Evolutionary conservation across 768 basidiomycete genomes (phyloP), one percentile per base, ranked within the genome.

Genomic region (Lentinus tigrinus): DNA sequence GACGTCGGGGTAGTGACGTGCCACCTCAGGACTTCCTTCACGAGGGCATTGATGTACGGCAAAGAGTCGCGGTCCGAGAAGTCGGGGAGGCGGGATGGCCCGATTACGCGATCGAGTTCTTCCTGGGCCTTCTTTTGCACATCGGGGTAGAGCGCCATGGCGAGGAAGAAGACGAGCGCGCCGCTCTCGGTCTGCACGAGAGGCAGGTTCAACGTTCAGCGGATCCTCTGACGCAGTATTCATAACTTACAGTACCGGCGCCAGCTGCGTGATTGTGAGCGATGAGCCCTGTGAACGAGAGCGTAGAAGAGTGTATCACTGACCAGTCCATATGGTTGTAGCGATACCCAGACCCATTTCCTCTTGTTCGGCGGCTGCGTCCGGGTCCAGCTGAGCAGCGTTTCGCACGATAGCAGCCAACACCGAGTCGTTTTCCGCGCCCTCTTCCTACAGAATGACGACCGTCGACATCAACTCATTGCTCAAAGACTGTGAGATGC

Each of bases 131-230:
- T 48, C 47, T 48, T 75, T 73, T 74, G 72, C 4, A 69, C 58
- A 4, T 70, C 63, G 0, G 74, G 75, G 56, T 36, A 59, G 17
- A 63, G n/a, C 14, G 54, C 48, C 66, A 67, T 65, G 4, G 66
- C 66, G 11, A 68, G 57, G 34, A 59, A 61, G 42, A 68, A 69
- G 11, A 16, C 40, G 7, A 27, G 17, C 21, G 21, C 9, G 10
- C 21, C 21, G 14, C 21, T 23, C 14, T 19, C 21, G 13, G 43
- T 46, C 43, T 43, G 26, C 28, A 16, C 9, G 36, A 37, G 36
- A 16, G 8, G 16, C n/a, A n/a, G n/a, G n/a, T n/a, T n/a, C n/a
- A n/a, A n/a, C n/a, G n/a, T 37, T 8, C 16, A 16, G 16, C 9
- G 36, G 36, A 37, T 8, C 8, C 8, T 37, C 9, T 37, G 16